Conservation (phyloP, 345 rosid species). For the Gossypium stocksii region DNA sequence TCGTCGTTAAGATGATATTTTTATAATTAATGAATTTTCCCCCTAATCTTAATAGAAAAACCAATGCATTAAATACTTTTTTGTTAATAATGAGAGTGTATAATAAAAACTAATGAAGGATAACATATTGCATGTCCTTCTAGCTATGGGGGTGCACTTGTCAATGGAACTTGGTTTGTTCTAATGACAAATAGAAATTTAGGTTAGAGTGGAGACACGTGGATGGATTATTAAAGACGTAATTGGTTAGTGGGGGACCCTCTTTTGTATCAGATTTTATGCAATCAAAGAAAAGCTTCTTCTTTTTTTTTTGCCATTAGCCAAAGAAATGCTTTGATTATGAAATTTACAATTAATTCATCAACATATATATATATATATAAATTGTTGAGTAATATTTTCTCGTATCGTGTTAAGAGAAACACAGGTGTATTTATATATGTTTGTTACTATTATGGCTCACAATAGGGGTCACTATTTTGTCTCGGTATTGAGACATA, state of each 20-base stretch:
- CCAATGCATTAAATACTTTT: too few relatives aligned
- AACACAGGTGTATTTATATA: too few relatives aligned
- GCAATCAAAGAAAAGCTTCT: neutral
- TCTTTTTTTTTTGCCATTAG: neutral
- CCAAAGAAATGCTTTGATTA: neutral
- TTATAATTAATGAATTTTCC: too few relatives aligned
- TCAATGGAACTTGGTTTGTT: neutral
- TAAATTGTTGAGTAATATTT: too few relatives aligned
- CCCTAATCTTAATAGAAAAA: too few relatives aligned
- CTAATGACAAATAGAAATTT: too few relatives aligned
- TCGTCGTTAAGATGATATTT: too few relatives aligned
- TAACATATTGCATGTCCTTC: neutral
- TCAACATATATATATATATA: neutral
- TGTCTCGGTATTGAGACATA: rapidly evolving
- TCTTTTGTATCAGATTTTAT: neutral
- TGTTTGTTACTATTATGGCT: too few relatives aligned
- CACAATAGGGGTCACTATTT: too few relatives aligned
- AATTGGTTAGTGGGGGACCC: neutral
- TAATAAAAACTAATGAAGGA: too few relatives aligned
- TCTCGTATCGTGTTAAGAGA: too few relatives aligned
- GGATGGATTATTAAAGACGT: neutral
- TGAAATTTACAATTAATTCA: neutral
- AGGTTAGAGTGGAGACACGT: neutral
- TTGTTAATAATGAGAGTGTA: too few relatives aligned
- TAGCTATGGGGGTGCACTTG: neutral